Base-by-base conservation (phyloP, 495 filamentous ascomycete genomes). In the Pseudomonodictys pantanalensis region DNA sequence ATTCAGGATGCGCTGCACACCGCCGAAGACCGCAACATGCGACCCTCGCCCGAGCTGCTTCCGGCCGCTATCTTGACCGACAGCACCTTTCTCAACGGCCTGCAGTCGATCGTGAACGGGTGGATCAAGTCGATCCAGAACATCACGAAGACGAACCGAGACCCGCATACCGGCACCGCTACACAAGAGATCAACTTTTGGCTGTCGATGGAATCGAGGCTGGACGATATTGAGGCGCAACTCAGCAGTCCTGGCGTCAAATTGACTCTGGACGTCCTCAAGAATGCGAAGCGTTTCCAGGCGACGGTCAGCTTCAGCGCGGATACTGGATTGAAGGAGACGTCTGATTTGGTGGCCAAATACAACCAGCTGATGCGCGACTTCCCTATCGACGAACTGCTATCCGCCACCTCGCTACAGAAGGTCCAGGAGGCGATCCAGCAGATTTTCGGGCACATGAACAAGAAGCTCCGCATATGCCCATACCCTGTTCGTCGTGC, bases 321-420 rank as follows among this genome's bases (percentile, higher is more conserved):
- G 11, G 93, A 99, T 71, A 97, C 92, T 43, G 92, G 93, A 2
- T 75, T 99, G 70, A 93, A 91, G 71, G 95, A 97, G 70, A 90
- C 91, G 42, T 91, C 86, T 65, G 92, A 99, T 60, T 84, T 86
- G 74, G 93, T 97, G 33, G 91, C 96, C 76, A 96, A 95, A 69
- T 97, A 97, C 75, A 99, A 99, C 72, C 89, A 93, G 72, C 78
- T 97, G 15, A 96, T 99, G 92, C 84, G 93, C 42, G 95, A 97
- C 68, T 99, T 99, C 62, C 93, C 93, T 1, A 80, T 96, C 39
- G 91, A 97, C 69, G 95, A 99, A 69, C 76, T 99, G 20, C 79
- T 96, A 2, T 95, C 93, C 33, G 91, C 95, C 3, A 93, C 92
- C 4, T 91, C 91, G 2, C 72, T 97, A 41, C 81, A 84, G 63